Percentiles rank a stretch among this genome's conserved stretches.
phyloP scores from a whole-genome alignment of 345 rosid genomes.

The Eucalyptus victrix region DNA sequence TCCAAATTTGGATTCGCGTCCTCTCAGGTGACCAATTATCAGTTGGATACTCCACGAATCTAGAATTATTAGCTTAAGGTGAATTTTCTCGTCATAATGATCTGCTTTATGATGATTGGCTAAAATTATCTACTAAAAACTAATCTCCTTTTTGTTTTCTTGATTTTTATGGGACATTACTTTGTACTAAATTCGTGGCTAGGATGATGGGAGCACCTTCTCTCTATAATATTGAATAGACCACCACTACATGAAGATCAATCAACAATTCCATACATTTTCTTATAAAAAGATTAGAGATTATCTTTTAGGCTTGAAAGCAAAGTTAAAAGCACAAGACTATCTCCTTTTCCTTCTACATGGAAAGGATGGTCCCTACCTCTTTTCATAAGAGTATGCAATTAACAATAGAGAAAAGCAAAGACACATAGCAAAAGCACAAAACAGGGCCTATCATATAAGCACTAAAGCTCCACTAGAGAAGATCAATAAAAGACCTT shows the following conservation, averaged over 20 bases:
- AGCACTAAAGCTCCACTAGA: neutral
- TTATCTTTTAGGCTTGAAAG: conserved; percentile 2
- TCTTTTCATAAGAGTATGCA: neutral
- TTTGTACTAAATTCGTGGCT: neutral
- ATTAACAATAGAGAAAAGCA: neutral
- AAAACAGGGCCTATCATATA: neutral
- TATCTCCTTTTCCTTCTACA: neutral
- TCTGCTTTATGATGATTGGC: neutral
- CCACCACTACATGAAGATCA: neutral
- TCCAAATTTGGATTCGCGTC: neutral
- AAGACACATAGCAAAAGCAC: neutral
- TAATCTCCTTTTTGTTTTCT: neutral
- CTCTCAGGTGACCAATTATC: neutral
- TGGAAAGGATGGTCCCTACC: neutral
- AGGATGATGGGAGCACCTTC: neutral
- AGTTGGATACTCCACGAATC: neutral
- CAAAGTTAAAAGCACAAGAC: conserved; percentile 2
- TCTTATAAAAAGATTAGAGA: neutral
- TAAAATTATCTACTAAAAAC: neutral
- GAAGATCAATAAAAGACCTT: neutral
- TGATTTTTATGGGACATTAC: neutral
- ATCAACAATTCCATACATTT: neutral
- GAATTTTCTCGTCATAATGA: neutral
- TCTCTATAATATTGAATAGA: neutral
- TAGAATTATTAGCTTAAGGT: neutral